Percentiles rank a stretch among this genome's conserved stretches.
These are phyloP conservation scores for Coprinellus micaceus DNA, from an alignment of 768 basidiomycete species.

Conservation along the genomic window DNA sequence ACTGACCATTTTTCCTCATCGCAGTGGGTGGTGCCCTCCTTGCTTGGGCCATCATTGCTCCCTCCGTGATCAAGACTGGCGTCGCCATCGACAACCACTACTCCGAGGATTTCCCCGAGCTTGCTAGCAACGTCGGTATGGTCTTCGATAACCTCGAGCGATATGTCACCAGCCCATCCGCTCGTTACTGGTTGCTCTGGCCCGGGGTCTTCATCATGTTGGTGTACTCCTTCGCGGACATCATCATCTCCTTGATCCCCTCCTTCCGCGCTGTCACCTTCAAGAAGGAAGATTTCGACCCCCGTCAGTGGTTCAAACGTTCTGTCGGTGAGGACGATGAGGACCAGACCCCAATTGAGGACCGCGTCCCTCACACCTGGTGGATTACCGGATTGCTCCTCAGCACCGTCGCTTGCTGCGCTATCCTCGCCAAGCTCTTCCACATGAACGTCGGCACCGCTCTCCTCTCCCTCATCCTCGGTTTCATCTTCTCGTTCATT, in stretches of 20 bases:
- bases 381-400: constrained; percentile 50
- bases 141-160: constrained; percentile 41
- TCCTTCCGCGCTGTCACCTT: constrained; percentile 27
- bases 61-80: constrained; percentile 49
- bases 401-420: constrained; percentile 46
- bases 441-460: constrained; percentile 56
- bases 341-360: constrained; percentile 46
- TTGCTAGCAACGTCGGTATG: constrained; percentile 42
- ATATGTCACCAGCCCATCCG: constrained; percentile 44
- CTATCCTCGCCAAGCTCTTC: constrained; percentile 53
- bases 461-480: constrained; percentile 53
- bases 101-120: constrained; percentile 36
- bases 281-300: constrained; percentile 20
- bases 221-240: constrained; percentile 55
- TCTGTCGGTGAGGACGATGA: constrained; percentile 35
- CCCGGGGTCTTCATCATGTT: constrained; percentile 62
- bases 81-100: constrained; percentile 39
- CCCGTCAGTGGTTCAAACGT: constrained; percentile 27
- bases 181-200: constrained; percentile 62
- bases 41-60: constrained; percentile 62
- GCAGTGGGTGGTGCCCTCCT: constrained; percentile 51
- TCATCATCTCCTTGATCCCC: constrained; percentile 38
- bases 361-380: constrained; percentile 54
- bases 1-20: constrained; percentile 3
- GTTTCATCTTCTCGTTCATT: constrained; percentile 66